phyloP scores from a whole-genome alignment of 106 monocot species.

The Apostasia shenzhenica region DNA sequence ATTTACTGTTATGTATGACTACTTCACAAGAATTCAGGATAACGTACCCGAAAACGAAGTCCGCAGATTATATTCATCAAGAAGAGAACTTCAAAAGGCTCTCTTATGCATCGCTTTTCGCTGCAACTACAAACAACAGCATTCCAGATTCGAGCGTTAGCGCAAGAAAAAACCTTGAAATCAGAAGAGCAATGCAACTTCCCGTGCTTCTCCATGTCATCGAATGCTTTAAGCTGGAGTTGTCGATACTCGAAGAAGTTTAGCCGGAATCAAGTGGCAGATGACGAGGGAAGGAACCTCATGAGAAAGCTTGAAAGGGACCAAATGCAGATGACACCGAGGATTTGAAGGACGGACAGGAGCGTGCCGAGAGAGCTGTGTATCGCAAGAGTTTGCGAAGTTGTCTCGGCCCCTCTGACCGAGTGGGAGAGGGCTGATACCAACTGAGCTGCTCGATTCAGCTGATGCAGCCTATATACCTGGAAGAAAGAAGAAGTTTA shows the following conservation, averaged over 20 bases:
- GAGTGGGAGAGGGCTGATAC: slow-evolving; percentile 89
- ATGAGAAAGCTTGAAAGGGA: slow-evolving; percentile 86
- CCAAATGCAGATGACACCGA: slow-evolving; percentile 93
- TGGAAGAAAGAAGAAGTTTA: slow-evolving; percentile 12
- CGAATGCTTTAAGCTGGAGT: too few relatives aligned
- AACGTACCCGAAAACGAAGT: too few relatives aligned
- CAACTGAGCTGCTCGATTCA: slow-evolving; percentile 90
- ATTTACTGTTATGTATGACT: too few relatives aligned
- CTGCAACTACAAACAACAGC: too few relatives aligned
- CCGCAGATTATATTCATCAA: too few relatives aligned
- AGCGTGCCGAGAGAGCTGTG: slow-evolving; percentile 70
- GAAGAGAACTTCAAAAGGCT: too few relatives aligned
- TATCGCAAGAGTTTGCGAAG: slow-evolving; percentile 76
- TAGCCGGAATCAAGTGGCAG: slow-evolving; percentile 8
- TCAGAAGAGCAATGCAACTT: too few relatives aligned
- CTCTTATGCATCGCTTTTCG: too few relatives aligned
- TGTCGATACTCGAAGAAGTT: not conserved
- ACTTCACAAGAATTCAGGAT: too few relatives aligned
- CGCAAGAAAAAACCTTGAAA: too few relatives aligned
- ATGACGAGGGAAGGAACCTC: slow-evolving; percentile 67
- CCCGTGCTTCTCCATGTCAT: too few relatives aligned
- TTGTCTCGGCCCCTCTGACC: slow-evolving; percentile 74
- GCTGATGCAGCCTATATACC: slow-evolving; percentile 91
- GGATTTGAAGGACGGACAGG: slow-evolving; percentile 76
- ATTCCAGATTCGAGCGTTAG: too few relatives aligned